These are phyloP conservation scores for Backusella australiensis DNA, from an alignment of 192 early-diverging fungal species.

Conservation along the genomic window DNA sequence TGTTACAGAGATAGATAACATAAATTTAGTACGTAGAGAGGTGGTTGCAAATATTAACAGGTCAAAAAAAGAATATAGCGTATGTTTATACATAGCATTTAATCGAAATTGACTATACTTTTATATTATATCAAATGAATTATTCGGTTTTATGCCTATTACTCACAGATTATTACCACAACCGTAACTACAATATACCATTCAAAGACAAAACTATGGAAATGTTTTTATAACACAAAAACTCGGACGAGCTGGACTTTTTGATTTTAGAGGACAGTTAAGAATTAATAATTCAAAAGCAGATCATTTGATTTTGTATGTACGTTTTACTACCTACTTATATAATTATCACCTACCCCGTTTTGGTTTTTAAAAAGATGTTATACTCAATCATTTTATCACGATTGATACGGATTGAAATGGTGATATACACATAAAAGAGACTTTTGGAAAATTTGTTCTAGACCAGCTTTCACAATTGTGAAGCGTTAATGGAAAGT, in stretches of 20 bases:
- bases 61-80: neutral
- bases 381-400: neutral
- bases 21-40: neutral
- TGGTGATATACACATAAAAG: neutral
- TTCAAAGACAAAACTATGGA: too few relatives aligned
- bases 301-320: neutral
- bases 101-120: neutral
- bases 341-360: too few relatives aligned
- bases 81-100: neutral
- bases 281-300: neutral
- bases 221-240: neutral
- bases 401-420: neutral
- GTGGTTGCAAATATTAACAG: neutral
- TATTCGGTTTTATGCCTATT: neutral
- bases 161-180: neutral
- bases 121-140: neutral
- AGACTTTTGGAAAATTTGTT: neutral
- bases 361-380: neutral
- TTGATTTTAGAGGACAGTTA: neutral
- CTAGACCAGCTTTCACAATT: neutral
- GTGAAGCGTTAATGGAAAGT: neutral
- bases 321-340: neutral
- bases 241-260: neutral
- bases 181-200: neutral
- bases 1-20: neutral